Base-by-base conservation (phyloP, 129 eudicot genomes). In the Flaveria robusta region DNA sequence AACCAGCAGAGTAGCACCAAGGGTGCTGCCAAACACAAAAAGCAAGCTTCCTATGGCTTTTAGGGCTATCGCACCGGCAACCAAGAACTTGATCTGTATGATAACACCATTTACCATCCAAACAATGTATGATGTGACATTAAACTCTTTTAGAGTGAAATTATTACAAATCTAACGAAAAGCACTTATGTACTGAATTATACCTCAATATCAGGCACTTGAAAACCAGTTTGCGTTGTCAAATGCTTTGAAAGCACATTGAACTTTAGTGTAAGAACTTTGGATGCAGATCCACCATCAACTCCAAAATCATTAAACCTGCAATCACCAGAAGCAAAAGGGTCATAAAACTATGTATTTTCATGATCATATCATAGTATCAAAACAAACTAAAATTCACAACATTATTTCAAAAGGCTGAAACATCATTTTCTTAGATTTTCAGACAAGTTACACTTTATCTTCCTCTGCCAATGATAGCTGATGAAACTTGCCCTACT, bases 271-370 rank as follows among this genome's bases (percentile, higher is more conserved):
- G 77, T 66, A 31, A 92, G 81, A 31, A 84, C 34, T 82, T 84
- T 89, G 70, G 97, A 88, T 43, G 93, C 91, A 56, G 91, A 82
- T 54, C 97, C 97, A 68, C 97, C 97, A 85, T 92, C 92, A 69
- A 58, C 90, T 22, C 96, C 97, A 56, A 87, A 92, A 26, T 83
- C 95, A 29, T 83, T 86, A 81, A 84, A 91, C 83, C 97, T 84
- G 58, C 65, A 66, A 18, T 71, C 64, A 64, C 52, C 58, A n/a
- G 5, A 20, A 59, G 39, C 41, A 42, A 56, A 19, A 19, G 20
- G n/a, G 4, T 14, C 66, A 5, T 72, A 20, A 52, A 26, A 66
- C 15, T 4, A 1, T 2, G 71, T 31, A 31, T 29, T 15, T 66
- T 18, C 16, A 16, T 39, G 23, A 37, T n/a, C 13, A 66, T 13